Base-by-base conservation (phyloP, 179 eudicot genomes). In the Silene coronaria region DNA sequence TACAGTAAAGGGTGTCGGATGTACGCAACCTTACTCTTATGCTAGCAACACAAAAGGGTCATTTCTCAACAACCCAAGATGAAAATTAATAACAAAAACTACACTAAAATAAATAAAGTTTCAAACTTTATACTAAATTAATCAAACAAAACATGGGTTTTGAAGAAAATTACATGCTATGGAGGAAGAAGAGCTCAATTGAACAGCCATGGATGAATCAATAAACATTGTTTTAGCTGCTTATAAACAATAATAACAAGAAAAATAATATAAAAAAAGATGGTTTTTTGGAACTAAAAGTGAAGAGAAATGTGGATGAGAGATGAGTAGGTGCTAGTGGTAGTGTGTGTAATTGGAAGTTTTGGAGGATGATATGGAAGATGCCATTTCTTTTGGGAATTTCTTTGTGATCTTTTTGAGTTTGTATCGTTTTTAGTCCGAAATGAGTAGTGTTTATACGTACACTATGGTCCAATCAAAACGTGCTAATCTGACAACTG, bases 151-250 rank as follows among this genome's bases (percentile, higher is more conserved):
- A 64, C 55, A 57, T 46, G 21, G 17, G 58, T 9, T 30, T 48
- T 17, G 21, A 28, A 53, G 78, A 76, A 67, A 67, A 21, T 58
- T 73, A 78, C 82, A 80, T n/a, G 80, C 70, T 67, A 78, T 72
- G 21, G 83, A 48, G 16, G 80, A 77, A 27, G 85, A 85, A 2
- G 83, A 82, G 71, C 79, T 83, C 74, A 85, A 80, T 14, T 70
- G 89, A 65, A 88, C 80, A 70, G 85, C 82, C 71, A 78, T 82
- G 69, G 86, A 42, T 66, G 90, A 72, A 77, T 86, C 87, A 46
- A 85, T 71, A 60, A 84, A 72, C 85, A 86, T 84, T 24, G 85
- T 82, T 84, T 73, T 36, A 64, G 21, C 22, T 63, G 38, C 10
- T 63, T 63, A 28, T 14, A 13, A 1, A 61, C 0, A 38, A 8